Conservation (phyloP, 768 basidiomycete genomes). For the Pleurotus sapidus region DNA sequence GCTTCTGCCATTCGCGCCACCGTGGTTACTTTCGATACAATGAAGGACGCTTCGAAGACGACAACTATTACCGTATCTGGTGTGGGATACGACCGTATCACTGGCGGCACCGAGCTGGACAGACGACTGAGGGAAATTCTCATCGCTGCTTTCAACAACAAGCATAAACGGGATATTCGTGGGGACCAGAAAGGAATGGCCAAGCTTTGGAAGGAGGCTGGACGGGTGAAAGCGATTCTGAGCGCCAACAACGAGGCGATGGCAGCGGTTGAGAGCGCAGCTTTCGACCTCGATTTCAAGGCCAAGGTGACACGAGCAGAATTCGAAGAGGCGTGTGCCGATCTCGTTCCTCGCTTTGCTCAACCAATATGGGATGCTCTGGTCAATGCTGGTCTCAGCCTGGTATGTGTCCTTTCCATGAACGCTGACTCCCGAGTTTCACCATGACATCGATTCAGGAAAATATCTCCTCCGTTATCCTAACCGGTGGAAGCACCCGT, state of each 20-base stretch:
- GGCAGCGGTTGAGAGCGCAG: conserved; percentile 82
- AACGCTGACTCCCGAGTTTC: background rate
- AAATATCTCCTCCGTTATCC: conserved; percentile 83
- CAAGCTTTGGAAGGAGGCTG: conserved; percentile 93
- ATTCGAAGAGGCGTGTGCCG: conserved; percentile 75
- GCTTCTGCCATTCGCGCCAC: conserved; percentile 81
- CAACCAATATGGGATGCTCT: conserved; percentile 78
- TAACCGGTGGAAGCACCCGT: conserved; percentile 89
- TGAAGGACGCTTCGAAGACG: conserved; percentile 47
- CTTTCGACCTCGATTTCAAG: conserved; percentile 89
- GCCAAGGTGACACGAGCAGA: conserved; percentile 69
- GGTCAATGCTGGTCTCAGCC: conserved; percentile 55
- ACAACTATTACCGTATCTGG: conserved; percentile 80
- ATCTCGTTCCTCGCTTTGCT: conserved; percentile 60
- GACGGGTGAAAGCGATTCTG: conserved; percentile 85
- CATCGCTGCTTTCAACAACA: conserved; percentile 68
- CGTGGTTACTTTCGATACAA: conserved; percentile 62
- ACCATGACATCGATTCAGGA: conserved; percentile 38
- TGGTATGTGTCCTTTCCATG: conserved; percentile 42
- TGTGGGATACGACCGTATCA: conserved; percentile 73
- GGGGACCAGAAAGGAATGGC: conserved; percentile 84
- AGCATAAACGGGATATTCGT: conserved; percentile 65
- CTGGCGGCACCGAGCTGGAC: conserved; percentile 85
- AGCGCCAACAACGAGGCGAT: conserved; percentile 87
- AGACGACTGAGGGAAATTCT: conserved; percentile 79